phyloP scores from a whole-genome alignment of 306 rosid genomes.

The Aeschynomene evenia region DNA sequence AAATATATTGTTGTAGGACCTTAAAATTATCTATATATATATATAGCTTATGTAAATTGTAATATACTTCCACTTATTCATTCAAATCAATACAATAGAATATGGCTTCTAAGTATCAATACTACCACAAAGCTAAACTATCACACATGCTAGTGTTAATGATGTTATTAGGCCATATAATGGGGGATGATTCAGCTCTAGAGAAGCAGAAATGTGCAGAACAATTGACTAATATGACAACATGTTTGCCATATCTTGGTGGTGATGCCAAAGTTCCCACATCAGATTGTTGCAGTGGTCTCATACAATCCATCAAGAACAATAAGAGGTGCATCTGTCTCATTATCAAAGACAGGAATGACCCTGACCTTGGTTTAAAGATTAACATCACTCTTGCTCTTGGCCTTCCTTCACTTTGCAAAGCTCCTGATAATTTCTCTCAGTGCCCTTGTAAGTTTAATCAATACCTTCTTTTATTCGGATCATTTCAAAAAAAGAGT shows the following conservation, averaged over 20 bases:
- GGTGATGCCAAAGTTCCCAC: slow-evolving; percentile 61
- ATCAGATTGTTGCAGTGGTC: slow-evolving; percentile 30
- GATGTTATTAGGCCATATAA: not conserved
- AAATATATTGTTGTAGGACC: too few relatives aligned
- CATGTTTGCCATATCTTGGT: slow-evolving; percentile 58
- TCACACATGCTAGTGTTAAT: not conserved
- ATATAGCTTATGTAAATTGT: too few relatives aligned
- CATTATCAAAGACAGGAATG: slow-evolving; percentile 51
- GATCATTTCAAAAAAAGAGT: too few relatives aligned
- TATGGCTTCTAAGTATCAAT: not conserved
- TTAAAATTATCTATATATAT: too few relatives aligned
- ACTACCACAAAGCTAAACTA: too few relatives aligned
- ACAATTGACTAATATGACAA: slow-evolving; percentile 46
- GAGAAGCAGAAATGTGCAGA: slow-evolving; percentile 45
- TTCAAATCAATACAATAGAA: not conserved
- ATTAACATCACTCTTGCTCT: slow-evolving; percentile 52
- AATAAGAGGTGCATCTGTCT: slow-evolving; percentile 60
- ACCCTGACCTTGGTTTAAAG: slow-evolving; percentile 52
- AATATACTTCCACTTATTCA: not conserved
- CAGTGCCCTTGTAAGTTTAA: slow-evolving; percentile 49
- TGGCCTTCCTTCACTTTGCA: slow-evolving; percentile 51
- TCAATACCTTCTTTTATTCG: too few relatives aligned
- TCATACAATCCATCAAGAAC: slow-evolving; percentile 46
- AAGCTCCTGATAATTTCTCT: slow-evolving; percentile 54
- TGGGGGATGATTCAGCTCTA: slow-evolving; percentile 47